Base-by-base conservation (phyloP, 768 basidiomycete species). In the Podaxis carcinomalis region DNA sequence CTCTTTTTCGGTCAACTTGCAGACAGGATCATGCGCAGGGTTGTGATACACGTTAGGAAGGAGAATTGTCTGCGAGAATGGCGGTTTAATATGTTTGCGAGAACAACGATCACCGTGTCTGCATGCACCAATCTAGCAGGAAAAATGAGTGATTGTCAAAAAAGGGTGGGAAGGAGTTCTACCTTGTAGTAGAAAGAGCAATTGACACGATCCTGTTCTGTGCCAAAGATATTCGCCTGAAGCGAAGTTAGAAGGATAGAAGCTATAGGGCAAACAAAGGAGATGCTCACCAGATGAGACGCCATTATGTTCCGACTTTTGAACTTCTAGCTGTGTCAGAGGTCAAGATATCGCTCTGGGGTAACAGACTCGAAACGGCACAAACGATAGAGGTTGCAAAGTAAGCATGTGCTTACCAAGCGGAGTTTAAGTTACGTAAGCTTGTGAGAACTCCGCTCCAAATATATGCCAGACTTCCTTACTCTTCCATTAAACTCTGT, bases 131-230 rank as follows among this genome's bases (percentile, higher is more conserved):
- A 99, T 99, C 91, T 95, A 52, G 7, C 16, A 36, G 61, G 39
- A 53, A 53, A 39, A 46, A 50, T 66, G 44, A 62, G 62, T 40
- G 54, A 62, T 59, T n/a, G 56, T 23, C 46, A 13, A 51, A 58
- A 16, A 52, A 50, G 16, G 6, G 32, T 23, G 54, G 32, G 46
- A 63, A 57, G 60, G 16, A 21, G 40, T 73, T 83, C 36, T 63
- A 91, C 91, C 78, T 96, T 96, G 80, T 96, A 95, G 77, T 97
- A 98, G 79, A 99, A 98, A 1, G 95, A 98, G 72, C 96, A 99
- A 72, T 99, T 99, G 64, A 99, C 96, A 68, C 95, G 89, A 72
- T 93, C 91, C 74, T 93, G 92, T 74, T 93, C 92, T 63, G 92
- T 95, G 66, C 93, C 93, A 68, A 96, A 98, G 72, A 98, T 98